Evolutionary conservation across 305 asterid species (phyloP).

Genomic region (Fraxinus platypoda): DNA sequence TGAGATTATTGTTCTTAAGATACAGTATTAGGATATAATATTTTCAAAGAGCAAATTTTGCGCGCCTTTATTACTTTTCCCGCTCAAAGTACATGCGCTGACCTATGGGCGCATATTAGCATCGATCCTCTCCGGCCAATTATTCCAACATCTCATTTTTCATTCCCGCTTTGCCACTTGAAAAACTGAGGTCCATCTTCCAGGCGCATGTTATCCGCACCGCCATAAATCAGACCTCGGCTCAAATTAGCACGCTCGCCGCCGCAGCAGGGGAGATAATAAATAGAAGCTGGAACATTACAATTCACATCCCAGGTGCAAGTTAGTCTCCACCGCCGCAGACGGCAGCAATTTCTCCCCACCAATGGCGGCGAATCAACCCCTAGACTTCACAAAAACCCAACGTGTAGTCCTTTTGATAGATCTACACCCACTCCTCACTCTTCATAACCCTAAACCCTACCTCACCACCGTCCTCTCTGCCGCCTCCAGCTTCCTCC

Average conservation of each 20-base stretch:
- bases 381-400: slow-evolving; percentile 52
- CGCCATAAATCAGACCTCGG: not conserved
- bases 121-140: not conserved
- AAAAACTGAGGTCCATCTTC: slow-evolving; percentile 1
- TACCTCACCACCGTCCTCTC: slow-evolving; percentile 55
- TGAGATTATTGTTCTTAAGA: not conserved
- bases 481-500: slow-evolving; percentile 62
- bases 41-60: slow-evolving; percentile 1
- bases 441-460: slow-evolving; percentile 43
- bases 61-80: slow-evolving; percentile 40
- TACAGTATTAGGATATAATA: not conserved
- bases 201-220: slow-evolving; percentile 29
- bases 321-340: slow-evolving; percentile 21
- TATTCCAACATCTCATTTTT: not conserved
- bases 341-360: slow-evolving; percentile 3
- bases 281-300: not conserved
- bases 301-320: slow-evolving; percentile 10
- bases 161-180: slow-evolving; percentile 4
- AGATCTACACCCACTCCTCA: slow-evolving; percentile 75
- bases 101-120: slow-evolving; percentile 23
- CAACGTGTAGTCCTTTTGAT: slow-evolving; percentile 71
- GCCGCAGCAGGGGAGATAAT: not conserved
- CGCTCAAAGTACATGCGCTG: slow-evolving; percentile 27
- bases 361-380: slow-evolving; percentile 39
- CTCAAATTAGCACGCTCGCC: not conserved